phyloP scores from a whole-genome alignment of 1,139 yeast species.

The Yamadazyma pseudoaaseri region DNA sequence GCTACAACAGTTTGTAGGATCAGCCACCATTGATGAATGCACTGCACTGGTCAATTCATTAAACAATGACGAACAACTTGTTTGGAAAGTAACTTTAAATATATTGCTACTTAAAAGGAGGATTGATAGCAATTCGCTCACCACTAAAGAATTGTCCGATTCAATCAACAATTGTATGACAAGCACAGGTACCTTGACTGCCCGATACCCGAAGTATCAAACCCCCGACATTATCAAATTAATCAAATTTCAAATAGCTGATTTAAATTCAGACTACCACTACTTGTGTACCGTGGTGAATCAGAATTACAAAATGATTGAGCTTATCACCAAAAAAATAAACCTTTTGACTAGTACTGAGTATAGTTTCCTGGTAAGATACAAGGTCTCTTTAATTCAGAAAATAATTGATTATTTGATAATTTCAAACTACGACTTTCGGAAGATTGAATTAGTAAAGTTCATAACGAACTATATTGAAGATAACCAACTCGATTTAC shows the following conservation, averaged over 20 bases:
- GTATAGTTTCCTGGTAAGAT: conserved; percentile 5
- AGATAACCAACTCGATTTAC: conserved; percentile 7
- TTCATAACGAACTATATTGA: conserved; percentile 19
- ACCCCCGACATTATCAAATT: conserved; percentile 4
- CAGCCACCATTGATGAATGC: background rate
- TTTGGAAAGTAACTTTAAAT: background rate
- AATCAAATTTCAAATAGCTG: conserved; percentile 16
- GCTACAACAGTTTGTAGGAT: background rate
- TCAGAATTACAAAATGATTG: conserved; percentile 25
- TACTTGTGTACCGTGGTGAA: conserved; percentile 19
- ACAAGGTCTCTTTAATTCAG: conserved; percentile 13
- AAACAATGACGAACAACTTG: background rate
- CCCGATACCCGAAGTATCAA: background rate
- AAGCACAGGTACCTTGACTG: background rate
- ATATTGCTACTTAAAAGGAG: background rate
- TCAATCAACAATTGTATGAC: background rate
- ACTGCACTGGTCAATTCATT: background rate
- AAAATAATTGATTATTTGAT: conserved; percentile 31
- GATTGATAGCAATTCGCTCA: background rate
- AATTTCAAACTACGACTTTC: conserved; percentile 34
- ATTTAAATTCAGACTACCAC: conserved; percentile 31
- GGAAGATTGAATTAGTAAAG: conserved; percentile 27
- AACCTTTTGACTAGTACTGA: conserved; percentile 18
- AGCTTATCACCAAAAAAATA: conserved; percentile 39
- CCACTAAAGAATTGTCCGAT: background rate